Evolutionary conservation across 257 asterid genomes (phyloP).

Genomic region (Solanum sitiens): DNA sequence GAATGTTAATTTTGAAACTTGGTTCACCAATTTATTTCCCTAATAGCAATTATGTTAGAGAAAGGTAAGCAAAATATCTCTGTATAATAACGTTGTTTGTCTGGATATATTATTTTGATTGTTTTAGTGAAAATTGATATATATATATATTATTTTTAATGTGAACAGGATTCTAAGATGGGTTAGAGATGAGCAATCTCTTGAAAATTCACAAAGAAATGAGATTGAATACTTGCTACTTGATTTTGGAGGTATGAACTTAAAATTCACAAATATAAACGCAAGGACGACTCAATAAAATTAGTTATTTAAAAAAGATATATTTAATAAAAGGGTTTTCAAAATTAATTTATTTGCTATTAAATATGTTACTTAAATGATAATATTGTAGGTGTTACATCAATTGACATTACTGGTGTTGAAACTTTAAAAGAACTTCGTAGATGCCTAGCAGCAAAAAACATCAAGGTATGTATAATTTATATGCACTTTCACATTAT

Average conservation of each 20-base stretch:
- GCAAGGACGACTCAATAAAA: background rate
- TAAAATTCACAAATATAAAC: background rate
- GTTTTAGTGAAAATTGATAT: background rate
- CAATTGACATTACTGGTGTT: constrained; percentile 69
- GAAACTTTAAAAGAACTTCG: constrained; percentile 50
- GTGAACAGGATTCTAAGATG: constrained; percentile 61
- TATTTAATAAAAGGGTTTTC: background rate
- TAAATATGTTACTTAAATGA: background rate
- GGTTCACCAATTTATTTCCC: constrained; percentile 90
- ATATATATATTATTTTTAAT: background rate
- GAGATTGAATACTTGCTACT: constrained; percentile 44
- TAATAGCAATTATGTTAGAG: constrained; percentile 55
- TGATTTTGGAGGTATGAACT: constrained; percentile 57
- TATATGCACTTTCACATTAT: background rate
- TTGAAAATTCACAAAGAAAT: constrained; percentile 1
- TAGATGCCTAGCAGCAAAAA: constrained; percentile 32
- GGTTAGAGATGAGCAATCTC: constrained; percentile 45
- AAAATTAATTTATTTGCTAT: too few relatives aligned
- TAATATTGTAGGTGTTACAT: constrained; percentile 23
- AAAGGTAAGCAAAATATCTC: constrained; percentile 28
- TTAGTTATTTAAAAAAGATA: background rate
- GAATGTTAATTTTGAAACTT: constrained; percentile 43
- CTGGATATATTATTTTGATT: background rate
- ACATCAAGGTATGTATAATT: constrained; percentile 33
- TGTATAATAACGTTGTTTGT: background rate